These are phyloP conservation scores for Cercophora scortea DNA, from an alignment of 495 filamentous ascomycete species.

Conservation along the genomic window DNA sequence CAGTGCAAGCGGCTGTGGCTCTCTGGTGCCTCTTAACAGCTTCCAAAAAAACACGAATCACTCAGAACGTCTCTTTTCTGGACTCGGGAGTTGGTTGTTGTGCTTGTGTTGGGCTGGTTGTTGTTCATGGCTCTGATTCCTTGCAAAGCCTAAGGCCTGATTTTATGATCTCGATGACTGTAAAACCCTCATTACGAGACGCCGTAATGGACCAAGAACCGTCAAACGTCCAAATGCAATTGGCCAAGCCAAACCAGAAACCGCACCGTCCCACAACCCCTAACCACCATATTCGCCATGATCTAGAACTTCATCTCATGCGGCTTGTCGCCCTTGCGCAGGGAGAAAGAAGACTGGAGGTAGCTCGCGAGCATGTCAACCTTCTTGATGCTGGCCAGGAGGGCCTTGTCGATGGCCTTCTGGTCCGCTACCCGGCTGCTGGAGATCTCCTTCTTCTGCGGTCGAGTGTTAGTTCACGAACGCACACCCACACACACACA, in stretches of 20 bases:
- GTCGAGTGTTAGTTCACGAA: constrained; percentile 18
- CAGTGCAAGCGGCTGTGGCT: background rate
- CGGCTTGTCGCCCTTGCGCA: constrained; percentile 96
- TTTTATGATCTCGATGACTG: constrained; percentile 42
- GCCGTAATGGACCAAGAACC: constrained; percentile 50
- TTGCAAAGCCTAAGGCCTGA: constrained; percentile 24
- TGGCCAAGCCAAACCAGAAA: constrained; percentile 44
- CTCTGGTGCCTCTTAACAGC: constrained; percentile 8
- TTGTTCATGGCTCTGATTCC: constrained; percentile 24
- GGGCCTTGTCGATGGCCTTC: constrained; percentile 92
- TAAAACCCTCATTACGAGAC: constrained; percentile 52
- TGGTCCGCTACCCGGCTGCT: constrained; percentile 90
- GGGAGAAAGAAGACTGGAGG: constrained; percentile 86
- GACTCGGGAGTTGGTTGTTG: too few species aligned
- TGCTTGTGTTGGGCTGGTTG: constrained; percentile 15
- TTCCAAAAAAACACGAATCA: constrained; percentile 15
- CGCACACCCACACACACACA: background rate
- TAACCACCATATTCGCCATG: constrained; percentile 42
- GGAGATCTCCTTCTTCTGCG: constrained; percentile 90
- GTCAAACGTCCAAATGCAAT: constrained; percentile 51
- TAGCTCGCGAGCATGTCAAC: constrained; percentile 81
- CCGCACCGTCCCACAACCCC: constrained; percentile 31
- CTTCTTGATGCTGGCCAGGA: constrained; percentile 91
- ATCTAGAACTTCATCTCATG: constrained; percentile 76
- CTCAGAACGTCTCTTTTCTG: constrained; percentile 11